Percentiles rank a stretch among this genome's conserved stretches.
Evolutionary conservation across 768 basidiomycete species (phyloP).

Genomic region (Suillus bovinus): DNA sequence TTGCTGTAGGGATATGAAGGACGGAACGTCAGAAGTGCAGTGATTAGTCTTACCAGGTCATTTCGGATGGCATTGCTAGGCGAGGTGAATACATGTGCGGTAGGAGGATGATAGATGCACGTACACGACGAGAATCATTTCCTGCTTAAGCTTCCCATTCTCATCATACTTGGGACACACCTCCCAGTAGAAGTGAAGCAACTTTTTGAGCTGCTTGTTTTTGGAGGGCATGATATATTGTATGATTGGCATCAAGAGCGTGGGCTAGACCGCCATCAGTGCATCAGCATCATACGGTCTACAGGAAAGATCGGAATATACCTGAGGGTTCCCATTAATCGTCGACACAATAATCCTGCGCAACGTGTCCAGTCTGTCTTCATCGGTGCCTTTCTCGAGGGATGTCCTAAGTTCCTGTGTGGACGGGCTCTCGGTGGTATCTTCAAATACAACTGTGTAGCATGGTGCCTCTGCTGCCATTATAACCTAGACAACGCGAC

Average conservation of each 20-base stretch:
- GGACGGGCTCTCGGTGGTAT: neutral
- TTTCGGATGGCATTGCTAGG: conserved; percentile 59
- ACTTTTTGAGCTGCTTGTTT: conserved; percentile 93
- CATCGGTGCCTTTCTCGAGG: neutral
- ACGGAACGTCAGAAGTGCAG: neutral
- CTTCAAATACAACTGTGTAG: neutral
- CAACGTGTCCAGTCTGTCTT: neutral
- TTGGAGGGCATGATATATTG: conserved; percentile 56
- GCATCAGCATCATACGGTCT: neutral
- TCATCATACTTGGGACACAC: conserved; percentile 99
- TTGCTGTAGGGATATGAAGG: neutral
- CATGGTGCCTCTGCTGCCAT: neutral
- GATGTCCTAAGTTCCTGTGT: neutral
- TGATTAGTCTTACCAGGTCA: neutral
- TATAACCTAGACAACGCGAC: neutral
- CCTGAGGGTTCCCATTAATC: conserved; percentile 31
- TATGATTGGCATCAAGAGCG: neutral
- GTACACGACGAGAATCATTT: conserved; percentile 99
- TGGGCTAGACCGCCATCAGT: neutral
- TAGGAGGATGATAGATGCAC: conserved; percentile 34
- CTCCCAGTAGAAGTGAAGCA: conserved; percentile 96
- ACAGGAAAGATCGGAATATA: conserved; percentile 34
- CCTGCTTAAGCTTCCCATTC: conserved; percentile 96
- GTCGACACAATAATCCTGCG: neutral
- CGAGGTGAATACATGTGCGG: conserved; percentile 13